Evolutionary conservation across 495 filamentous ascomycete genomes (phyloP).

Genomic region (Neurospora pannonica): DNA sequence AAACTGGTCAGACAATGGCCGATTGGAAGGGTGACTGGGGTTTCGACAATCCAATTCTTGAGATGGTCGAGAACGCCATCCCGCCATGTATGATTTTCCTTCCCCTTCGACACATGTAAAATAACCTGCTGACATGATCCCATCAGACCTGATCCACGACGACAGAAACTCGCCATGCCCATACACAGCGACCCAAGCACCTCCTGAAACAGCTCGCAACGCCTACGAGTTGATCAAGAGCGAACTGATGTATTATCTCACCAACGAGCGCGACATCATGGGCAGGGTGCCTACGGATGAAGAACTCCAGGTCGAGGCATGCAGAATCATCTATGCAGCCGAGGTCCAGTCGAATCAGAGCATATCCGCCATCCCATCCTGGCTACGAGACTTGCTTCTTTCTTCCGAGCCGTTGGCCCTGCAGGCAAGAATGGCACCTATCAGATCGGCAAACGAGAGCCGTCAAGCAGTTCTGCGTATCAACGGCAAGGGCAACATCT

Average conservation of each 20-base stretch:
- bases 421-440: conserved; percentile 28
- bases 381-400: conserved; percentile 47
- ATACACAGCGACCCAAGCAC: conserved; percentile 29
- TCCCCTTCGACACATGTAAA: neutral
- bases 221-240: conserved; percentile 44
- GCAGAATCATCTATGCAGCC: conserved; percentile 31
- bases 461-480: conserved; percentile 30
- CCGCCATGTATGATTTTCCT: conserved; percentile 44
- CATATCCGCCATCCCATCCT: conserved; percentile 27
- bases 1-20: conserved; percentile 54
- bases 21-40: conserved; percentile 70
- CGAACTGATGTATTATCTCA: conserved; percentile 35
- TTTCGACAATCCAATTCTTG: conserved; percentile 48
- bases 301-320: conserved; percentile 36
- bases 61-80: conserved; percentile 55
- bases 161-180: conserved; percentile 42
- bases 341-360: conserved; percentile 22
- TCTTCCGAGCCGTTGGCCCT: conserved; percentile 25
- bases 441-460: conserved; percentile 22
- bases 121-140: conserved; percentile 3
- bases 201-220: conserved; percentile 27
- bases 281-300: conserved; percentile 27
- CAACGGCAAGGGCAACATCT: conserved; percentile 39
- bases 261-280: conserved; percentile 18
- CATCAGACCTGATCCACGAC: conserved; percentile 46